Conservation (phyloP, 129 eudicot genomes). For the Escallonia rubra region DNA sequence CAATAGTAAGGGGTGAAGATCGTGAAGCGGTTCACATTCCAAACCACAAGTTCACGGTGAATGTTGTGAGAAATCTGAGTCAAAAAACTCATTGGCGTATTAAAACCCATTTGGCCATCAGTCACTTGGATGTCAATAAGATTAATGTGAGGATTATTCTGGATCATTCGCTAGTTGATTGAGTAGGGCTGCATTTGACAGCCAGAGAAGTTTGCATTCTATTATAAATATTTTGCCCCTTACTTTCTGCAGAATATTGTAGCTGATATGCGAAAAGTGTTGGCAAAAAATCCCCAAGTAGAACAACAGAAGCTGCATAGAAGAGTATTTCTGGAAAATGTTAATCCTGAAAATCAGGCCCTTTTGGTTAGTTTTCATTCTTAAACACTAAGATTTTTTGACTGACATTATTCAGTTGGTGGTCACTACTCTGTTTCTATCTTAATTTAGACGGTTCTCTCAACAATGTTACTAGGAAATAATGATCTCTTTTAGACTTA, state of each 20-base stretch:
- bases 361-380: conserved; percentile 50
- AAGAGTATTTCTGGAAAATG: conserved; percentile 84
- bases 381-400: too few species aligned
- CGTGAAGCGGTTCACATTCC: conserved; percentile 99
- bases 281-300: conserved; percentile 96
- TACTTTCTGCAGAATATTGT: conserved; percentile 63
- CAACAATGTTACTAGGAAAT: too few species aligned
- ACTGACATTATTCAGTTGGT: too few species aligned
- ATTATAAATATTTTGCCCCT: neutral
- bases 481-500: too few species aligned
- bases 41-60: conserved; percentile 87
- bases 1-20: conserved; percentile 90
- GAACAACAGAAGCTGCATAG: conserved; percentile 95
- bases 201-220: neutral
- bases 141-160: conserved; percentile 55
- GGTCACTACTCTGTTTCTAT: too few species aligned
- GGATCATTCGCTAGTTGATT: conserved; percentile 4
- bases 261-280: conserved; percentile 94
- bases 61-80: conserved; percentile 85
- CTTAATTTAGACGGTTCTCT: too few species aligned
- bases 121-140: conserved; percentile 87
- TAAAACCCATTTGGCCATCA: conserved; percentile 89
- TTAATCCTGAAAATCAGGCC: conserved; percentile 87
- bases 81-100: conserved; percentile 99
- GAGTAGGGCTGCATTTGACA: neutral